Evolutionary conservation across 139 green algal species (phyloP).

Genomic region (Coelastrella sp.): DNA sequence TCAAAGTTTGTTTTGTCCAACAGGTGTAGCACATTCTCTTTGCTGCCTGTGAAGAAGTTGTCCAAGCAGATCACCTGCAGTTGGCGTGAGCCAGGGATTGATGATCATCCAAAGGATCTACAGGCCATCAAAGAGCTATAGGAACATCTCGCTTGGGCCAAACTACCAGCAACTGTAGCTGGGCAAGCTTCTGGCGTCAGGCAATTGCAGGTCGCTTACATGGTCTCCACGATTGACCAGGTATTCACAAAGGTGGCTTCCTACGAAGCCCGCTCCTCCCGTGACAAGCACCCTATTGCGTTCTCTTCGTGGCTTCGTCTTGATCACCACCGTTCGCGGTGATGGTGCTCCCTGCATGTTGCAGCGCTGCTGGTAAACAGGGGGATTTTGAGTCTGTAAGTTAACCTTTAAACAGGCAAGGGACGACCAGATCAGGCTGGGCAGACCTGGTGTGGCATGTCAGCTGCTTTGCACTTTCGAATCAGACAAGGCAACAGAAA

Average conservation of each 20-base stretch:
- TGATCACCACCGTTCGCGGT: constrained; percentile 67
- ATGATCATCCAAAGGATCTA: too few relatives aligned
- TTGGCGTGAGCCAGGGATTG: not conserved
- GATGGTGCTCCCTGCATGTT: not conserved
- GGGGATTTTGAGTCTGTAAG: too few relatives aligned
- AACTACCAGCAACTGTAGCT: not conserved
- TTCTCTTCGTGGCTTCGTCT: constrained; percentile 86
- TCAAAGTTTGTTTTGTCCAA: constrained; percentile 96
- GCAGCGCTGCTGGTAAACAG: not conserved
- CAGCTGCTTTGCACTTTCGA: not conserved
- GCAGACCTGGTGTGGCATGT: not conserved
- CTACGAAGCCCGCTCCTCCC: constrained; percentile 97
- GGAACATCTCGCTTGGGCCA: too few relatives aligned
- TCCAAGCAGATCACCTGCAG: constrained; percentile 96
- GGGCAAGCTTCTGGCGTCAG: not conserved
- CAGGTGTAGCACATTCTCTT: constrained; percentile 95
- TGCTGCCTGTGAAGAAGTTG: constrained; percentile 99
- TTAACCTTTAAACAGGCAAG: too few relatives aligned
- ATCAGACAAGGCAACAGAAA: too few relatives aligned
- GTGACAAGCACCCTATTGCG: constrained; percentile 92
- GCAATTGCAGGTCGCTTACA: constrained; percentile 53
- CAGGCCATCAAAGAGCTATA: too few relatives aligned
- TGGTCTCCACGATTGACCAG: constrained; percentile 91
- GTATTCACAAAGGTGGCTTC: constrained; percentile 94
- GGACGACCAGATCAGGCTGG: not conserved